Evolutionary conservation across 1,284 basidiomycete species (phyloP).

Genomic region (Rhodotorula sp.): DNA sequence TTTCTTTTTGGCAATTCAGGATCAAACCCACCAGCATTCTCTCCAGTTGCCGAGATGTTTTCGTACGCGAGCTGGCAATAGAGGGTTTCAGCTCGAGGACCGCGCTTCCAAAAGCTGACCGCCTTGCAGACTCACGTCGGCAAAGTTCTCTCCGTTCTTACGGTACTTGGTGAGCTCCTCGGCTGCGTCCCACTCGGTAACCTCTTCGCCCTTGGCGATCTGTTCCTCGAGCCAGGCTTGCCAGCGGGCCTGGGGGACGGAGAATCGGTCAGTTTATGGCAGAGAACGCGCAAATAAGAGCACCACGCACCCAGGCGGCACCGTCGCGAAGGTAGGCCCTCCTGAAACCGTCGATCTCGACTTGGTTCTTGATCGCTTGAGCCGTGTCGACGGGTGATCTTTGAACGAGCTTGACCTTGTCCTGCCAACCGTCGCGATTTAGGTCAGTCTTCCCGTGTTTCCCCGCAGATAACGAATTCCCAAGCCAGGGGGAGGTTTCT

Average conservation of each 20-base stretch:
- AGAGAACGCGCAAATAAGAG: background rate
- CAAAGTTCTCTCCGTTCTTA: conserved; percentile 66
- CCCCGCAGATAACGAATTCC: no score
- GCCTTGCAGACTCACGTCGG: conserved; percentile 47
- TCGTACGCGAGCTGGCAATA: conserved; percentile 70
- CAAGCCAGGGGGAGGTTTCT: no score
- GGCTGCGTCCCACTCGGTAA: conserved; percentile 89
- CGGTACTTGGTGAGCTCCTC: conserved; percentile 77
- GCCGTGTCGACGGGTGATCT: conserved; percentile 63
- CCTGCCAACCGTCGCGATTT: background rate
- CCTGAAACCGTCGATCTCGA: conserved; percentile 77
- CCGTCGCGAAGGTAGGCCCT: conserved; percentile 88
- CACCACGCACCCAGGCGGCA: conserved; percentile 67
- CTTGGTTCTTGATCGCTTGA: conserved; percentile 84
- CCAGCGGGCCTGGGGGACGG: conserved; percentile 59
- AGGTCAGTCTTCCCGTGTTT: background rate
- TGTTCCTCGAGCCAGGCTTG: conserved; percentile 88
- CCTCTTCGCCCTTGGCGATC: conserved; percentile 60
- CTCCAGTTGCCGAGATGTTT: conserved; percentile 85
- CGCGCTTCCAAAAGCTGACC: conserved; percentile 53
- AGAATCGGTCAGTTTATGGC: background rate
- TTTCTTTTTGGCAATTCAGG: background rate
- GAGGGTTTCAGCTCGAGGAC: conserved; percentile 50
- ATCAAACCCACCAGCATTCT: conserved; percentile 70
- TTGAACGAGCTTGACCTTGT: conserved; percentile 9